phyloP scores from a whole-genome alignment of 2,329 filamentous ascomycete species.

The Chaetomiaceae sp. region DNA sequence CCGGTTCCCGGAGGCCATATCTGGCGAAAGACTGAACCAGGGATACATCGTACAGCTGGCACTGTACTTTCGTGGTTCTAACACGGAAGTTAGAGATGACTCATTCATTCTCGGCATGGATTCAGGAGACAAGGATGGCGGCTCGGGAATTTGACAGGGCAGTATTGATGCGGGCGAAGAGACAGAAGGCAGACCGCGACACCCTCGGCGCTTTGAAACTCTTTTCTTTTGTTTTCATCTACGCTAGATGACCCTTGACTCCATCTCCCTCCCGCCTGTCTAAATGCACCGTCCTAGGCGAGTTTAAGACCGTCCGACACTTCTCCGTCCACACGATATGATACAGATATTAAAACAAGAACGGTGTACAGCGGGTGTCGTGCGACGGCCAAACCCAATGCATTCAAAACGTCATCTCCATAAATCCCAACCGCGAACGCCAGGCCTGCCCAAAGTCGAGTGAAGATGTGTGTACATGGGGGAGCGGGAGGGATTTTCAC shows the following conservation, averaged over 20 bases:
- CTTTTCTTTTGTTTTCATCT: background rate
- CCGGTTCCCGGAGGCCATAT: background rate
- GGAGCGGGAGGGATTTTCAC: background rate
- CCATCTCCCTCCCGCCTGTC: background rate
- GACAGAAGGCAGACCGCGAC: no score
- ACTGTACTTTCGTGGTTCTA: no score
- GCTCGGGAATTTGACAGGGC: background rate
- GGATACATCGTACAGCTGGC: no score
- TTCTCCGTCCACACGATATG: slow-evolving; percentile 1
- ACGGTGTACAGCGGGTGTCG: slow-evolving; percentile 8
- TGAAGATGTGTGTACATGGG: slow-evolving; percentile 26
- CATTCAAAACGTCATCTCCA: slow-evolving; percentile 4
- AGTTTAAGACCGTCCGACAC: background rate
- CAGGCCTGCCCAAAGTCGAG: slow-evolving; percentile 28
- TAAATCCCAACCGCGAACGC: slow-evolving; percentile 23
- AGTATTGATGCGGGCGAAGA: no score
- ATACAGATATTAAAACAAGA: slow-evolving; percentile 16
- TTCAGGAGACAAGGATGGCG: background rate
- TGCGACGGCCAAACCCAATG: slow-evolving; percentile 13
- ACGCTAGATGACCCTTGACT: background rate
- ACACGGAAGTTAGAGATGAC: no score
- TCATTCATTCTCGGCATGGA: no score
- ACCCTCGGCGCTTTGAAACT: background rate
- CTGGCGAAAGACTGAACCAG: no score
- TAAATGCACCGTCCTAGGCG: slow-evolving; percentile 2